Conservation (phyloP, 148 eudicot genomes). For the Heliosperma pusillum region DNA sequence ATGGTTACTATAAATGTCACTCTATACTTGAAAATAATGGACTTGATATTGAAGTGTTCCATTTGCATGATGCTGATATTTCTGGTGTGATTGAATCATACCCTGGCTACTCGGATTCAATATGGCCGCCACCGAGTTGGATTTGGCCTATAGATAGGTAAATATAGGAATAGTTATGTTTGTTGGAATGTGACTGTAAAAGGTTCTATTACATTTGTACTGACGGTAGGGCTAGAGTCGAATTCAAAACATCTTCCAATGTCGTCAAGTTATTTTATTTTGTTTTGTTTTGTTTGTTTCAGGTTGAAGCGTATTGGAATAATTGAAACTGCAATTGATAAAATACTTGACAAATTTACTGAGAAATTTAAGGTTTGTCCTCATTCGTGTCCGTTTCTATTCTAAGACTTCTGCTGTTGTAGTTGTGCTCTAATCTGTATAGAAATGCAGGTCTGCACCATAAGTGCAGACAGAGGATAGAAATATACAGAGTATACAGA, state of each 20-base stretch:
- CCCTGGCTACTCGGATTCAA: not conserved
- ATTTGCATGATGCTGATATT: not conserved
- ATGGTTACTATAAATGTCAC: not conserved
- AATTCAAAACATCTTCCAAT: too few relatives aligned
- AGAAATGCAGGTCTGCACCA: too few relatives aligned
- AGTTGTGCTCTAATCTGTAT: not conserved
- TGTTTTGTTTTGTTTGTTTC: not conserved
- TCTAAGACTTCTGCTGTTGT: not conserved
- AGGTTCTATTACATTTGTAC: too few relatives aligned
- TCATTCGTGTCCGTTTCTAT: not conserved
- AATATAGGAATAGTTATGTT: not conserved
- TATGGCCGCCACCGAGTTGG: conserved; percentile 26
- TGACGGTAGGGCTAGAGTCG: too few relatives aligned
- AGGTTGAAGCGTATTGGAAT: conserved; percentile 1
- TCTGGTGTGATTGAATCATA: not conserved
- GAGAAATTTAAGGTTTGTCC: conserved; percentile 9
- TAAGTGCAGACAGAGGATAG: too few relatives aligned
- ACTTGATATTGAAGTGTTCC: conserved; percentile 6
- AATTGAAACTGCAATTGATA: not conserved
- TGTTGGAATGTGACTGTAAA: too few relatives aligned
- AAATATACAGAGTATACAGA: too few relatives aligned
- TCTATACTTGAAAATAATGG: too few relatives aligned
- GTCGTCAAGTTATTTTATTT: too few relatives aligned
- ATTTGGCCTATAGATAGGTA: conserved; percentile 17
- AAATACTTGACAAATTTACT: not conserved